Evolutionary conservation across 495 filamentous ascomycete genomes (phyloP), one percentile per base, ranked within the genome.

Genomic region (Hypoxylon fuscum): DNA sequence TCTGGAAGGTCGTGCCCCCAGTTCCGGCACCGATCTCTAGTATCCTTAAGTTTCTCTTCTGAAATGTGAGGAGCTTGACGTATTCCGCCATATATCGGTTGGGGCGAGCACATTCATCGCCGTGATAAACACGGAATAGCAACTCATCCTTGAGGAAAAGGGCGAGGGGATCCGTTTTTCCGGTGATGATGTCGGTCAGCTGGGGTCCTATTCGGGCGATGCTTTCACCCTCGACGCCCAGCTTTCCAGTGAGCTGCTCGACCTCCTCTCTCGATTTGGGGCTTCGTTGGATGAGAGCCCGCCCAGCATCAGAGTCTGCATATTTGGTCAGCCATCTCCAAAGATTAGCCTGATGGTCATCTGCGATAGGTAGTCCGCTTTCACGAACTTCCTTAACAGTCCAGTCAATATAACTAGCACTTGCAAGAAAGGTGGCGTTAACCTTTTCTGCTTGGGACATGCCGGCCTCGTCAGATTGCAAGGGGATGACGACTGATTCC

Each of bases 311-410:
- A 11, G 54, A 57, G 2, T 35, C 21, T 0, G 21, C 23, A 32
- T 48, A 48, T 1, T 34, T 11, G 10, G 8, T 5, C 42, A 48
- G 20, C 29, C 18, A 18, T 17, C 12, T 22, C 14, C 15, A 48
- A 20, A 29, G 48, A 31, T 40, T 7, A 20, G 25, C 29, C 10
- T 43, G 42, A 15, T 57, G 37, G 21, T 57, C 54, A 2, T 25
- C 6, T 12, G 48, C 20, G 7, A 57, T 31, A 10, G 18, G 2
- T n/a, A 57, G 17, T 11, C 84, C 83, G 72, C 84, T 79, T 73
- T 91, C 92, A 71, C 93, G 91, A 47, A 87, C 62, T 47, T 74
- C 61, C 77, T 92, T 94, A 76, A 48, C 32, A 14, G 54, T 43
- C 54, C 42, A 18, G 25, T 48, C 42, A 8, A 57, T 47, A 22